Evolutionary conservation across 1,284 basidiomycete genomes (phyloP).

Genomic region (Malassezia yamatoensis): DNA sequence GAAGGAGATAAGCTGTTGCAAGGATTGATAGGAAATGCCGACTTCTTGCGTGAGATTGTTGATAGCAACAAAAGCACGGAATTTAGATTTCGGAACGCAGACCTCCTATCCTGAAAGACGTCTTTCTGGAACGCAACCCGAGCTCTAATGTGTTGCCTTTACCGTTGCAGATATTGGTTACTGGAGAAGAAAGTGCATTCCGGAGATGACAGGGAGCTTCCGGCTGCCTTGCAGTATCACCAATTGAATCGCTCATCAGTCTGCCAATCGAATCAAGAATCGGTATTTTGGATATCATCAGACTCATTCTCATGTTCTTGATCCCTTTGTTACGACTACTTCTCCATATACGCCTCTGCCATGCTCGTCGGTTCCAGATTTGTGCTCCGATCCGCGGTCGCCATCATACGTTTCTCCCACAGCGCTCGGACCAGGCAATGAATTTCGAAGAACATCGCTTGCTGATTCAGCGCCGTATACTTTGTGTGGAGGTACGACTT

Average conservation of each 20-base stretch:
- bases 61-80: constrained; percentile 54
- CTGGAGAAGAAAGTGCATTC: constrained; percentile 5
- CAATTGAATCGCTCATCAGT: constrained; percentile 24
- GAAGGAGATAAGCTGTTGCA: constrained; percentile 39
- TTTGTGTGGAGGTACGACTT: too few relatives aligned
- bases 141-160: not conserved
- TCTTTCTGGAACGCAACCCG: not conserved
- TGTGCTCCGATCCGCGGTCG: not conserved
- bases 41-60: constrained; percentile 32
- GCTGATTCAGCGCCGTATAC: not conserved
- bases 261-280: constrained; percentile 45
- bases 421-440: not conserved
- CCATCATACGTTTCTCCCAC: not conserved
- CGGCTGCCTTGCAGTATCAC: constrained; percentile 27
- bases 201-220: not conserved
- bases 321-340: not conserved
- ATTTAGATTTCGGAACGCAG: constrained; percentile 39
- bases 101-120: constrained; percentile 50
- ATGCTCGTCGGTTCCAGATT: not conserved
- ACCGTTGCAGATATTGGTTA: constrained; percentile 22
- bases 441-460: not conserved
- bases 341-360: not conserved
- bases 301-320: not conserved
- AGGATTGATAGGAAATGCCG: constrained; percentile 29
- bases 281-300: constrained; percentile 19